Conservation (phyloP, 768 basidiomycete species). For the Cantharellus anzutake region DNA sequence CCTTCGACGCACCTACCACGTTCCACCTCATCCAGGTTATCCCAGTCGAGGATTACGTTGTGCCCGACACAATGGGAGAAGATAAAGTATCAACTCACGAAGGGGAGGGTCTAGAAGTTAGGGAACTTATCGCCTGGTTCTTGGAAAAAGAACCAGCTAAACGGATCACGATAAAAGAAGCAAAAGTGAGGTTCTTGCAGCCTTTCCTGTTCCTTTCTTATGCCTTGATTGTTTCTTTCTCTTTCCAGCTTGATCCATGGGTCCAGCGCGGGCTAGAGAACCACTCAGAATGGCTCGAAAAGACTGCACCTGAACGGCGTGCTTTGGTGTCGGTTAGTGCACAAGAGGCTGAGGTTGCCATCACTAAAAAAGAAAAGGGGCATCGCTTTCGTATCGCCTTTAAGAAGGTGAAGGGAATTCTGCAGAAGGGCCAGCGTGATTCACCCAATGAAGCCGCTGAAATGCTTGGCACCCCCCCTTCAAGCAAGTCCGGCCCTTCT, state of each 20-base stretch:
- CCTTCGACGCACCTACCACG: constrained; percentile 51
- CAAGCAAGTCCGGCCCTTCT: background rate
- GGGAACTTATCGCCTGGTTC: constrained; percentile 53
- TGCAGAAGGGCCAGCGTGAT: background rate
- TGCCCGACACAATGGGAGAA: constrained; percentile 49
- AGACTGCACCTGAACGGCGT: constrained; percentile 32
- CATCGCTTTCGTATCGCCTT: background rate
- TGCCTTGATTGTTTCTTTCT: constrained; percentile 14
- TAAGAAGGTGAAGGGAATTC: background rate
- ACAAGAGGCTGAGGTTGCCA: constrained; percentile 58
- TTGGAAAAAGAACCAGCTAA: constrained; percentile 61
- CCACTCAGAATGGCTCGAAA: constrained; percentile 48
- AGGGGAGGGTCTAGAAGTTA: constrained; percentile 40
- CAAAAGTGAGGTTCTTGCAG: constrained; percentile 40
- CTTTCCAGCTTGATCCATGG: constrained; percentile 31
- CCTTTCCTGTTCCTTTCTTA: constrained; percentile 11
- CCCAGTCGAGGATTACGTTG: constrained; percentile 52
- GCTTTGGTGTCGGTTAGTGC: constrained; percentile 42
- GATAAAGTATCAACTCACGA: constrained; percentile 36
- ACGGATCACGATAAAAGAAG: constrained; percentile 59
- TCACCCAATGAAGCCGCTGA: background rate
- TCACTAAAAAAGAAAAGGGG: constrained; percentile 14
- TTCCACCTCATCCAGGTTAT: constrained; percentile 67
- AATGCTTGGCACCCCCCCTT: background rate
- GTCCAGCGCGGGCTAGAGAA: constrained; percentile 47